Conservation (phyloP, 345 rosid species). For the Corchorus olitorius region DNA sequence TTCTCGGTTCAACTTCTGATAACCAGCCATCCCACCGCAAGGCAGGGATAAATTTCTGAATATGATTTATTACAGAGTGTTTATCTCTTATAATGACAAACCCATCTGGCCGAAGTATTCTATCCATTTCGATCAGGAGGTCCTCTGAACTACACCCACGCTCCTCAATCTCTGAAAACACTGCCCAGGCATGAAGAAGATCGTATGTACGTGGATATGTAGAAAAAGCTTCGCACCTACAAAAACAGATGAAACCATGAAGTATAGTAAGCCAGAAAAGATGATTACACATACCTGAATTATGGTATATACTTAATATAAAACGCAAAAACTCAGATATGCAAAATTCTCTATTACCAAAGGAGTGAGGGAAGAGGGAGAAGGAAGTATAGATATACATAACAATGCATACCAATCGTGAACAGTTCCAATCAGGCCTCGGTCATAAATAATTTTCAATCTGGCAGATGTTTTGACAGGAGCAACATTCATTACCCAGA, state of each 20-base stretch:
- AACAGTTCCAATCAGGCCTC: constrained; percentile 94
- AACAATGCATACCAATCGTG: constrained; percentile 76
- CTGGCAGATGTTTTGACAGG: constrained; percentile 63
- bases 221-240: constrained; percentile 94
- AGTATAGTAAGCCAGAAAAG: background rate
- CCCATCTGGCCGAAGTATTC: constrained; percentile 86
- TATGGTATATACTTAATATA: background rate
- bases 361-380: background rate
- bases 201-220: constrained; percentile 94
- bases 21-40: constrained; percentile 88
- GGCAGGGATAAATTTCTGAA: constrained; percentile 56
- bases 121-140: constrained; percentile 84
- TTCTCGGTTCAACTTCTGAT: constrained; percentile 72
- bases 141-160: constrained; percentile 76
- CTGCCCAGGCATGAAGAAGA: constrained; percentile 78
- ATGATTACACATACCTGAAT: background rate
- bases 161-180: constrained; percentile 61
- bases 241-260: constrained; percentile 12
- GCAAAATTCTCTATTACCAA: background rate
- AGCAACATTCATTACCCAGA: constrained; percentile 98
- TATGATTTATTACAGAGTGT: constrained; percentile 51
- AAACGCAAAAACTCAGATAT: background rate
- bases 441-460: constrained; percentile 84
- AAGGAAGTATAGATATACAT: background rate
- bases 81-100: constrained; percentile 86